phyloP scores from a whole-genome alignment of 2,329 filamentous ascomycete genomes.

The Monilinia aucupariae region DNA sequence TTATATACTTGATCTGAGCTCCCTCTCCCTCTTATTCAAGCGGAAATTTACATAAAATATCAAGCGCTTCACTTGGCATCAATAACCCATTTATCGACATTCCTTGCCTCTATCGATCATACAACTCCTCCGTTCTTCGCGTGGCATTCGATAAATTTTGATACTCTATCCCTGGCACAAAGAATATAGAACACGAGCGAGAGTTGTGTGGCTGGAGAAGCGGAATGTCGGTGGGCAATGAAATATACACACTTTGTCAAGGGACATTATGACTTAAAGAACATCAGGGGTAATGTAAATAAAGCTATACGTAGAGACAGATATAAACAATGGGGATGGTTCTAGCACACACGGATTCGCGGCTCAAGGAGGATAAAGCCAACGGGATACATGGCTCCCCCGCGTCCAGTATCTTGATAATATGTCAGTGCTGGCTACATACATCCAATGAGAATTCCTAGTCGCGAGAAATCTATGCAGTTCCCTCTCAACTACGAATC shows the following conservation, averaged over 20 bases:
- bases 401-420: background rate
- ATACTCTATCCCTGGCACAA: background rate
- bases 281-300: background rate
- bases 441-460: background rate
- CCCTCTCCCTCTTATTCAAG: background rate
- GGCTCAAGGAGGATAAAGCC: background rate
- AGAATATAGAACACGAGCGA: background rate
- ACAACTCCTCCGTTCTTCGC: background rate
- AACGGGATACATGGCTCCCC: background rate
- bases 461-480: background rate
- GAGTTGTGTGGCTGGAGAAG: background rate
- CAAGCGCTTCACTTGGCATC: background rate
- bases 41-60: background rate
- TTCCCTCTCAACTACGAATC: constrained; percentile 16
- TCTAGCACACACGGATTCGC: background rate
- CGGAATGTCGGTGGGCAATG: too few species aligned
- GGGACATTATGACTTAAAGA: background rate
- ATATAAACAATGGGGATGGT: background rate
- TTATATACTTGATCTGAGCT: background rate
- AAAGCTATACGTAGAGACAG: background rate
- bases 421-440: background rate
- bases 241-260: background rate
- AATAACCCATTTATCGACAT: background rate
- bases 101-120: background rate
- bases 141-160: background rate